These are phyloP conservation scores for Bruguiera hainesii DNA, from an alignment of 441 rosid species.

Conservation along the genomic window DNA sequence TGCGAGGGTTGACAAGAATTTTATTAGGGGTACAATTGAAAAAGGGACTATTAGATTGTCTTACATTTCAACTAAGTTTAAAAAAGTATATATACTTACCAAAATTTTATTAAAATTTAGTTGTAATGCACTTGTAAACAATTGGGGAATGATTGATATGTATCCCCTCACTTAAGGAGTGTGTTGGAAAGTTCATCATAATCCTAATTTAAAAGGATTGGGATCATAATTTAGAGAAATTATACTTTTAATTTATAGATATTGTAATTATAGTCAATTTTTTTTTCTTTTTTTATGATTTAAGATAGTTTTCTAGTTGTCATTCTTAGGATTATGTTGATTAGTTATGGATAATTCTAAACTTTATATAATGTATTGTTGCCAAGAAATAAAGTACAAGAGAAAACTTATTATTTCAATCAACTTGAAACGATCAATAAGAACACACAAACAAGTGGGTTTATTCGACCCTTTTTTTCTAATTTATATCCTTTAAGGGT, in stretches of 20 bases:
- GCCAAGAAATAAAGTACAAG: too few species aligned
- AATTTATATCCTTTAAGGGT: not conserved
- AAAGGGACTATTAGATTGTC: not conserved
- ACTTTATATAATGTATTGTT: too few species aligned
- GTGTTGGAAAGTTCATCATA: not conserved
- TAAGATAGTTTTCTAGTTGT: too few species aligned
- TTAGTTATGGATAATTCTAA: too few species aligned
- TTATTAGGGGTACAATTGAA: not conserved
- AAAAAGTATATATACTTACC: not conserved
- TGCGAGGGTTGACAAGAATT: not conserved
- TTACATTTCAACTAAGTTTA: not conserved
- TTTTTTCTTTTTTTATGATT: too few species aligned
- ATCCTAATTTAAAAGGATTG: too few species aligned
- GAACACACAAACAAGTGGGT: not conserved
- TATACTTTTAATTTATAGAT: too few species aligned
- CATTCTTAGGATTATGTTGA: too few species aligned
- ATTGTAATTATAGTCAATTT: too few species aligned
- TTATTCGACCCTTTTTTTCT: not conserved
- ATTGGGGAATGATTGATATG: not conserved
- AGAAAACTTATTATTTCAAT: not conserved
- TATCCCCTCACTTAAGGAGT: not conserved
- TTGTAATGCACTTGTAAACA: not conserved
- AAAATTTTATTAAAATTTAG: not conserved
- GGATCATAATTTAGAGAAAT: too few species aligned
- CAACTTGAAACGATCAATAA: not conserved